These are phyloP conservation scores for Mariannaea sp. DNA, from an alignment of 2,329 filamentous ascomycete genomes.

Conservation along the genomic window DNA sequence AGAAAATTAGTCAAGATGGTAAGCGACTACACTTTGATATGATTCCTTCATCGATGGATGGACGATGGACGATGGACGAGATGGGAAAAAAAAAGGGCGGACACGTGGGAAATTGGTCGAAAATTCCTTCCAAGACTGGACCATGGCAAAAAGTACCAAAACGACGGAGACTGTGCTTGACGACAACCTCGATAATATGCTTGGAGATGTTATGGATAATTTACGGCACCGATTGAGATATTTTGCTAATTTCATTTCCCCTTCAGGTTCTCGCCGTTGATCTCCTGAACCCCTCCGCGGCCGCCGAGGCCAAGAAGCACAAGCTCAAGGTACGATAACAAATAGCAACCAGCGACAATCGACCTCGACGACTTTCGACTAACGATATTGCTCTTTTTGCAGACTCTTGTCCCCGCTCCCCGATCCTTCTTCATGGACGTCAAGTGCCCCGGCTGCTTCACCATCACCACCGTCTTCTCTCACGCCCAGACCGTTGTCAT, in stretches of 20 bases:
- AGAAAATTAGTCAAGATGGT: conserved; percentile 71
- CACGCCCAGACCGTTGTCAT: conserved; percentile 99
- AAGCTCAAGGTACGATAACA: conserved; percentile 89
- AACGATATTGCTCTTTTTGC: conserved; percentile 27
- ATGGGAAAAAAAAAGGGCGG: conserved; percentile 25
- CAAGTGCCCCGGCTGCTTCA: conserved; percentile 99
- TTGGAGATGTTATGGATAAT: conserved; percentile 22
- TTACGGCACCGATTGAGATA: conserved; percentile 29
- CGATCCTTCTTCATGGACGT: conserved; percentile 99
- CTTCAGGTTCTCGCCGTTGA: conserved; percentile 99
- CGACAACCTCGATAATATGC: conserved; percentile 13
- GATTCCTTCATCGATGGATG: conserved; percentile 28
- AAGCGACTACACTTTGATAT: conserved; percentile 50
- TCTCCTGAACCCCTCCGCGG: conserved; percentile 98
- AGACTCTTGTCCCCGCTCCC: conserved; percentile 93
- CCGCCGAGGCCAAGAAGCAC: conserved; percentile 99
- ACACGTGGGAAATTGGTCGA: conserved; percentile 27
- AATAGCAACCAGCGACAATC: conserved; percentile 19
- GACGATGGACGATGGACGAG: conserved; percentile 23
- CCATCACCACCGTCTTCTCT: conserved; percentile 99
- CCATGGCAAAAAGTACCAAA: conserved; percentile 25
- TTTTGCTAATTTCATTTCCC: conserved; percentile 53
- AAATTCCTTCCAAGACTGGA: conserved; percentile 23
- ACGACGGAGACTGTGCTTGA: conserved; percentile 25
- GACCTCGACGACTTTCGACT: conserved; percentile 29